Evolutionary conservation across 352 stramenopile species (phyloP), one percentile per base, ranked within the genome.

Genomic region (Pythium rhizo-oryzae): DNA sequence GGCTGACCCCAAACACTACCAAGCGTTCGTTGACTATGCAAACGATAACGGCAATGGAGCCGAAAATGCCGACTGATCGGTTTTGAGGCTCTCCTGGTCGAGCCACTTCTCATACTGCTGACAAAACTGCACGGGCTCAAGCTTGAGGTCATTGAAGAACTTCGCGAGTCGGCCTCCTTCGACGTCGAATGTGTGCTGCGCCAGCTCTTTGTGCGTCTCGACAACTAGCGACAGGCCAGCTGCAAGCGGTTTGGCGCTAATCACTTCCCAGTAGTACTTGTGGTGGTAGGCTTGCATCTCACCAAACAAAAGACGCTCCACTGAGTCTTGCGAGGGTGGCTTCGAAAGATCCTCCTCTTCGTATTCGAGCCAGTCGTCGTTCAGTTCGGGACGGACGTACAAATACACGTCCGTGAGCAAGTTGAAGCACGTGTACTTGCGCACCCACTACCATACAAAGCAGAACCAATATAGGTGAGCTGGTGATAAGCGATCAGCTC

Each of bases 41-140:
- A 92, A 94, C n/a, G 72, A 69, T 69, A 94, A 90, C 3, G 87
- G 87, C 57, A 94, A 72, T 23, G 76, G 64, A 2, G 65, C 72
- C 6, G 66, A 58, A 13, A 67, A 67, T 8, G 58, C 51, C 30
- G n/a, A 35, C 81, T 75, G 39, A 72, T 75, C 58, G 68, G 80
- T 43, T 84, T 61, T 47, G 9, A 73, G 15, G 49, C 78, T 78
- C 59, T 93, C 81, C 25, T 76, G 71, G 51, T 94, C 86, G 21
- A 94, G 83, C 86, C 86, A 94, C 57, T 92, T 92, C 49, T 94
- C 87, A 62, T 94, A 94, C 63, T 93, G 84, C 61, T 90, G 84
- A 72, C 87, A 92, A 51, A 90, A 93, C 55, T 82, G 81, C 35
- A 74, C 69, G 35, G 83, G 65, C 59, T 94, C 87, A 35, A 94